A percentile compares a stretch with the other conserved stretches of the same genome.
phyloP scores from a whole-genome alignment of 202 grass and related monocot species.

The Thinopyrum obtusiflorum region DNA sequence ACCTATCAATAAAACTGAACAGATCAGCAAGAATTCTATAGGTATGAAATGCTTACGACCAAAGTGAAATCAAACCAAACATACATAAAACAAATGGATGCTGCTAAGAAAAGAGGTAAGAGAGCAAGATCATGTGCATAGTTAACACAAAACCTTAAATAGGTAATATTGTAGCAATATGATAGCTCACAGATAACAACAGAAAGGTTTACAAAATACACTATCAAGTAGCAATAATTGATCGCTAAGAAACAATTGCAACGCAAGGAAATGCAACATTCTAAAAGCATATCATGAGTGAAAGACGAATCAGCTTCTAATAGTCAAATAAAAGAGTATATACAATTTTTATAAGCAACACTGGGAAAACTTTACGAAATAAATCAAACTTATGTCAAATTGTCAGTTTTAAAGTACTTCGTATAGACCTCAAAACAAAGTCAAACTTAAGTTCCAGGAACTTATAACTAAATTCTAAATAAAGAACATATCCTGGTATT shows the following conservation, averaged over 20 bases:
- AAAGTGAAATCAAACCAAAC: background rate
- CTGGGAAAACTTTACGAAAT: background rate
- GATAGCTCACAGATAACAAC: background rate
- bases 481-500: background rate
- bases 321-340: background rate
- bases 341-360: background rate
- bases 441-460: background rate
- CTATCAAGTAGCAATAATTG: background rate
- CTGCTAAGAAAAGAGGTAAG: background rate
- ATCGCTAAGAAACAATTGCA: background rate
- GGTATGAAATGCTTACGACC: slow-evolving; percentile 6
- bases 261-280: background rate
- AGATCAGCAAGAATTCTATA: slow-evolving; percentile 19
- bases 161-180: background rate
- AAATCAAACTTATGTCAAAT: background rate
- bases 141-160: background rate
- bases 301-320: too few relatives aligned
- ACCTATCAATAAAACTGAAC: slow-evolving; percentile 41
- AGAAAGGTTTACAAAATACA: background rate
- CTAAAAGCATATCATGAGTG: too few relatives aligned
- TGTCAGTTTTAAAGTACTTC: background rate
- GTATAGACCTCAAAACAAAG: background rate
- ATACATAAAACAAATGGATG: background rate
- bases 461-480: background rate
- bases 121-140: background rate